Evolutionary conservation across 2,329 filamentous ascomycete genomes (phyloP), one percentile per base, ranked within the genome.

Genomic region (Pseudogymnoascus sp.): DNA sequence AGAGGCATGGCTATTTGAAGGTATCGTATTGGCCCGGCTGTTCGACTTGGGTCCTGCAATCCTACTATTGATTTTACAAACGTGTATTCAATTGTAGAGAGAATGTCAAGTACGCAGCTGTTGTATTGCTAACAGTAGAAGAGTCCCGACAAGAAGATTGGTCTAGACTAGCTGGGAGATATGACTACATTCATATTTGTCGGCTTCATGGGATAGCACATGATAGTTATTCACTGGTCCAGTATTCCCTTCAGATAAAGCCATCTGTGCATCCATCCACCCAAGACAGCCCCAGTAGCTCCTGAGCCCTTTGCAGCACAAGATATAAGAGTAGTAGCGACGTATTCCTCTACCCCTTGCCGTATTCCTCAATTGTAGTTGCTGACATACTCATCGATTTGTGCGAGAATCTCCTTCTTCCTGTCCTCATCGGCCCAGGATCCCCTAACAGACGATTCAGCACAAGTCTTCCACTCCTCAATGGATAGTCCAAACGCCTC

Each of bases 401-500:
- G 79, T 11, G 62, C 61, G 67, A 86, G 66, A 62, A 91, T 71
- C 66, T 81, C 78, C 4, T 69, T 69, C 75, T 91, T 92, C 69
- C 89, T 81, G 65, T 76, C 76, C 39, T 82, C 77, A 33, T 75
- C 75, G 69, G 87, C 87, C 88, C 88, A 92, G 69, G 87, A 90
- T 24, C 84, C 86, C 64, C 82, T 76, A 9, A 91, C 84, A 17
- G 82, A 79, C 37, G 82, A 82, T 64, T 77, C 77, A 9, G 81
- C 84, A 68, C 92, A 86, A 5, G 69, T 74, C 65, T 76, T 79
- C 89, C 88, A 92, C 60, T 92, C 87, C n/a, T 75, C 72, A 3
- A 85, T 73, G 21, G 72, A 79, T 65, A 92, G 72, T 3, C 75
- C 70, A 71, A 90, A 90, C 0, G 85, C 84, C 41, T 90, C 85